These are phyloP conservation scores for Carex parvula DNA, from an alignment of 176 grass and related monocot genomes.

Conservation along the genomic window DNA sequence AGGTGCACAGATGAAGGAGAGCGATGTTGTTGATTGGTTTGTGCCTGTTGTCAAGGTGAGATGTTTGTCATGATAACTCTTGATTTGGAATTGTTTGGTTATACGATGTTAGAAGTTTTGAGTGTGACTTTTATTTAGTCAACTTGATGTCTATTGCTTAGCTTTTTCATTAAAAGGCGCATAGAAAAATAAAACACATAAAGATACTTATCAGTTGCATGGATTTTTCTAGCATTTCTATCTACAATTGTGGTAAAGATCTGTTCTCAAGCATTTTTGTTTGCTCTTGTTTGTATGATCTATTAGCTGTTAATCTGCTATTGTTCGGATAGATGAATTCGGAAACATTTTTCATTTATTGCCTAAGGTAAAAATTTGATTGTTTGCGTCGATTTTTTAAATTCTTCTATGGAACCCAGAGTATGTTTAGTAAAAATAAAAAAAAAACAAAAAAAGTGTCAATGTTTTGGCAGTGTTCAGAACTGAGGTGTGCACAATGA, in stretches of 20 bases:
- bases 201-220: neutral
- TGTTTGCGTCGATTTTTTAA: neutral
- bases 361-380: neutral
- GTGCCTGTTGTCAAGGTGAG: conserved; percentile 65
- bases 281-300: neutral
- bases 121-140: neutral
- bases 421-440: neutral
- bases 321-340: neutral
- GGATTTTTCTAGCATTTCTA: too few species aligned
- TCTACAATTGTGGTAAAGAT: too few species aligned
- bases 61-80: neutral
- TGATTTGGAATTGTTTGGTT: neutral
- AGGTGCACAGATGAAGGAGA: conserved; percentile 94
- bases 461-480: neutral
- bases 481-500: neutral
- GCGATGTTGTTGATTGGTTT: conserved; percentile 71
- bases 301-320: neutral
- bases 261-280: neutral
- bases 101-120: neutral
- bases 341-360: neutral
- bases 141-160: neutral
- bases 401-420: neutral
- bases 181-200: neutral
- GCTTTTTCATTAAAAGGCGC: neutral
- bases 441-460: neutral